phyloP scores from a whole-genome alignment of 306 rosid genomes.

The Ziziphus jujuba region DNA sequence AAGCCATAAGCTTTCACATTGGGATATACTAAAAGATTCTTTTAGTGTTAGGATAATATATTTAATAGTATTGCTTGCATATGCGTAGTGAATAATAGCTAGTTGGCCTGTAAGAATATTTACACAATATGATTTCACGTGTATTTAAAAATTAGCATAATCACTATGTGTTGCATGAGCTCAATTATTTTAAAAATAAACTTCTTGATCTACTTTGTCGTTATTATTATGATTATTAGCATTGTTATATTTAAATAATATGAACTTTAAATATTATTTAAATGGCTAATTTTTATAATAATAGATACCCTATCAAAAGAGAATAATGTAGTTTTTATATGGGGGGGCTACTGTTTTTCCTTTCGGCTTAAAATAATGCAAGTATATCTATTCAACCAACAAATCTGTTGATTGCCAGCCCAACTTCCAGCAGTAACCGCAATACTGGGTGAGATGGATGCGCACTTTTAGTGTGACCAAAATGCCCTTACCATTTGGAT shows the following conservation, averaged over 20 bases:
- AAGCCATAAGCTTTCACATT: background rate
- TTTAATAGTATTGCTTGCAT: background rate
- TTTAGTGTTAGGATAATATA: too few relatives aligned
- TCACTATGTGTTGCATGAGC: background rate
- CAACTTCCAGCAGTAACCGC: constrained; percentile 18
- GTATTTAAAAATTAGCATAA: background rate
- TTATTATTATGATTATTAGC: background rate
- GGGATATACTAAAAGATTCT: constrained; percentile 4
- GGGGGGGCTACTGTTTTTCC: too few relatives aligned
- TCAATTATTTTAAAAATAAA: background rate
- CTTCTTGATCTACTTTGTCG: background rate
- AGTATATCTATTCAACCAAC: background rate
- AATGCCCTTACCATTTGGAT: too few relatives aligned
- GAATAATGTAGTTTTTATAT: too few relatives aligned
- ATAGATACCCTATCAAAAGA: background rate
- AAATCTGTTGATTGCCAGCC: constrained; percentile 7
- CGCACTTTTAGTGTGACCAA: too few relatives aligned
- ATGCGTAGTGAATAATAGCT: background rate
- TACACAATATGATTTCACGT: background rate
- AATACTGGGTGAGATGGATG: too few relatives aligned
- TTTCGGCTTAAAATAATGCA: background rate
- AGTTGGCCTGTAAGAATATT: constrained; percentile 10
- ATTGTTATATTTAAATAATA: background rate
- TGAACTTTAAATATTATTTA: background rate
- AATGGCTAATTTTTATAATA: background rate